Evolutionary conservation across 495 filamentous ascomycete genomes (phyloP).

Genomic region (Tuber brumale): DNA sequence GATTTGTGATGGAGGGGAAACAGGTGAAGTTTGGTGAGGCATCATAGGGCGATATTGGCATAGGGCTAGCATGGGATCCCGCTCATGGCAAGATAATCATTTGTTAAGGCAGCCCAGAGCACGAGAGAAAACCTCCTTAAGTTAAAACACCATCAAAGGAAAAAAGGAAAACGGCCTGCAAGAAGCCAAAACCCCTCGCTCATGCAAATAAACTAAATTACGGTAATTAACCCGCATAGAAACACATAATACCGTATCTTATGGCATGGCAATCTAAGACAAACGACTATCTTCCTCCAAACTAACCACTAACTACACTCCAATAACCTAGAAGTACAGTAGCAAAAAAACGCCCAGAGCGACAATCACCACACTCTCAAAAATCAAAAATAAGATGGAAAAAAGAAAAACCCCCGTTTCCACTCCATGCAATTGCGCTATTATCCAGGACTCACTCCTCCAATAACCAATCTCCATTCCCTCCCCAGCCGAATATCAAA

Average conservation of each 20-base stretch:
- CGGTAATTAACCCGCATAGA: background rate
- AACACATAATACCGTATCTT: background rate
- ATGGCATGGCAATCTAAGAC: background rate
- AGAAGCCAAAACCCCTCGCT: constrained; percentile 2
- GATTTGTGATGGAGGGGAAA: background rate
- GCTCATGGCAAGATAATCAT: background rate
- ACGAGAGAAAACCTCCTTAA: background rate
- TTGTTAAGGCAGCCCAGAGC: background rate
- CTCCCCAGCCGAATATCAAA: background rate
- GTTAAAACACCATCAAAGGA: background rate
- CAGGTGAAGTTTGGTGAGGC: background rate
- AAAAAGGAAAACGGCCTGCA: background rate
- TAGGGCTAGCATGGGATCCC: background rate
- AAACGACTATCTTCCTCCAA: background rate
- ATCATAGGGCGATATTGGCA: background rate
- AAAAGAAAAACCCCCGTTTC: background rate
- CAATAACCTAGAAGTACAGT: background rate
- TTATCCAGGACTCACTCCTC: background rate
- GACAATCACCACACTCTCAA: background rate
- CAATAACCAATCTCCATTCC: background rate
- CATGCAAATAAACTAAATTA: background rate
- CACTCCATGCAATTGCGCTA: background rate
- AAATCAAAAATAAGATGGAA: background rate
- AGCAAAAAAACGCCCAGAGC: background rate
- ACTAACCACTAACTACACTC: background rate